Conservation (phyloP, 768 basidiomycete species). For the Boletus vinaceobasis region DNA sequence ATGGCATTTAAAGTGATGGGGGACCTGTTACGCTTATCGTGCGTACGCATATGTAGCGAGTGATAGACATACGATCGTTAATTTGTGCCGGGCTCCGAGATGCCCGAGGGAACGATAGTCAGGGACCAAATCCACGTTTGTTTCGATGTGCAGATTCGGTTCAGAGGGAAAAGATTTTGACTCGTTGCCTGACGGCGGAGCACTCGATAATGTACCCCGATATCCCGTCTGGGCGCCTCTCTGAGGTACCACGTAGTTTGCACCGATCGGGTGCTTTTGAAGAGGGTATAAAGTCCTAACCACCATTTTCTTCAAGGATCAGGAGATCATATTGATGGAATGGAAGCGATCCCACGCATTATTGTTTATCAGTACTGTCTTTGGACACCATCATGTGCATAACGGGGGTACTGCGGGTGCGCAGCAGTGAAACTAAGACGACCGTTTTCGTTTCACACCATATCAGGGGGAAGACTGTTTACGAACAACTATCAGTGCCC, state of each 20-base stretch:
- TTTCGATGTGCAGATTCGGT: background rate
- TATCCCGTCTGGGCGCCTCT: background rate
- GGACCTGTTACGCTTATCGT: background rate
- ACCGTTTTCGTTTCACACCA: background rate
- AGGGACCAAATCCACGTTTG: background rate
- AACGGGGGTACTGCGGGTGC: background rate
- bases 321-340: background rate
- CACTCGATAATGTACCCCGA: background rate
- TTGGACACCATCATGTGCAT: background rate
- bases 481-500: background rate
- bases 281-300: background rate
- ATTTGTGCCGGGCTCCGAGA: background rate
- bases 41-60: background rate
- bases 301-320: background rate
- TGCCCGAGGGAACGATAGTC: slow-evolving; percentile 1
- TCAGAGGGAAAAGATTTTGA: background rate
- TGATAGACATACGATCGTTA: background rate
- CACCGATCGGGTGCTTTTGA: background rate
- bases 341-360: slow-evolving; percentile 1
- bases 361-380: background rate
- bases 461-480: background rate
- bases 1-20: background rate
- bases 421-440: background rate
- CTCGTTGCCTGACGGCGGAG: background rate
- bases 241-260: background rate